phyloP scores from a whole-genome alignment of 2,329 filamentous ascomycete species.

The Alternaria sp. region DNA sequence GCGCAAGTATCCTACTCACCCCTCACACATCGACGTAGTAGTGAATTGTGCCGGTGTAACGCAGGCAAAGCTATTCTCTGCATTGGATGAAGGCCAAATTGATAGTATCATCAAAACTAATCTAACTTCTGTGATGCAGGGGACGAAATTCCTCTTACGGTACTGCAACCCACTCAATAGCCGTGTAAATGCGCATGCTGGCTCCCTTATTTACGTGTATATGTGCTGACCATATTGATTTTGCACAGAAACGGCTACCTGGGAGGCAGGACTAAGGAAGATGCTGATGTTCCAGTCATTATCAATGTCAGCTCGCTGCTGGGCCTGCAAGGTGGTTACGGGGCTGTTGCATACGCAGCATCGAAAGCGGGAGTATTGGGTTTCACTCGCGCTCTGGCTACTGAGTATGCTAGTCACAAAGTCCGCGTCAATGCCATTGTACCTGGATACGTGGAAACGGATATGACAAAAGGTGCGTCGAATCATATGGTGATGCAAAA shows the following conservation, averaged over 20 bases:
- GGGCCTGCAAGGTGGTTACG: conserved; percentile 71
- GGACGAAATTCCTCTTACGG: conserved; percentile 63
- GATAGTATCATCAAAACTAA: conserved; percentile 73
- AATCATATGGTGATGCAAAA: not conserved
- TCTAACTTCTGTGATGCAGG: conserved; percentile 70
- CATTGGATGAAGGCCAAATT: conserved; percentile 61
- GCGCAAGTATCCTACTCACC: conserved; percentile 1
- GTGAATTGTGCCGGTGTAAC: conserved; percentile 83
- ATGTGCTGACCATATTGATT: not conserved
- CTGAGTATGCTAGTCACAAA: conserved; percentile 66
- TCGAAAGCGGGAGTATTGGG: conserved; percentile 81
- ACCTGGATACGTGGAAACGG: conserved; percentile 82
- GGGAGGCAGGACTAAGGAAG: conserved; percentile 35
- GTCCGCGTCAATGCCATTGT: conserved; percentile 82
- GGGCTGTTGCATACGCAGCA: conserved; percentile 77
- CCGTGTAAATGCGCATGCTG: not conserved
- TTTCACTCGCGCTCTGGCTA: conserved; percentile 72
- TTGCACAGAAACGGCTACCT: conserved; percentile 19
- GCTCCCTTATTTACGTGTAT: not conserved
- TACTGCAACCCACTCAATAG: conserved; percentile 10
- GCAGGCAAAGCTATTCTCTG: conserved; percentile 69
- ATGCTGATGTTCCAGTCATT: conserved; percentile 60
- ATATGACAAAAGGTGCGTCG: conserved; percentile 74
- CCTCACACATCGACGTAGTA: conserved; percentile 59
- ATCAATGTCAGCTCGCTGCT: conserved; percentile 84